These are phyloP conservation scores for Pterulicium gracile DNA, from an alignment of 1,284 basidiomycete species.

Conservation along the genomic window DNA sequence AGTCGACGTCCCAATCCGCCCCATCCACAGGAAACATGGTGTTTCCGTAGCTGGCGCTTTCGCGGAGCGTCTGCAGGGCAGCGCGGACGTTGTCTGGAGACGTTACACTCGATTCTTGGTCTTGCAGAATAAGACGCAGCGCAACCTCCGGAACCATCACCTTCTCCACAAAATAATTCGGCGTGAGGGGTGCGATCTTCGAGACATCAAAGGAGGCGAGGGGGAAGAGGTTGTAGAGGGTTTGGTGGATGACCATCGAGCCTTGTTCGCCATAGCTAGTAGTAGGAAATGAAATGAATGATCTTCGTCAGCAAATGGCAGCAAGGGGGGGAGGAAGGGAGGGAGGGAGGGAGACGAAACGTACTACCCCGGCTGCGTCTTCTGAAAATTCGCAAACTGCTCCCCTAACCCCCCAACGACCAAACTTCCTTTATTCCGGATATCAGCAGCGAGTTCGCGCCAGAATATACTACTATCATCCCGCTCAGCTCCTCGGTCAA, in stretches of 20 bases:
- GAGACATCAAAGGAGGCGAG: conserved; percentile 39
- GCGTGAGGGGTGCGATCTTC: conserved; percentile 48
- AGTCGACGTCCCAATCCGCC: conserved; percentile 28
- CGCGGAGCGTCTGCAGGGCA: conserved; percentile 29
- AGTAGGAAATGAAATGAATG: conserved; percentile 3
- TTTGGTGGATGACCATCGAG: conserved; percentile 66
- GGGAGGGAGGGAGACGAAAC: conserved; percentile 17
- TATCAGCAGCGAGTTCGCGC: conserved; percentile 48
- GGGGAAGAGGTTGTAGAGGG: conserved; percentile 65
- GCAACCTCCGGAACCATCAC: conserved; percentile 70
- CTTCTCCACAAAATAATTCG: conserved; percentile 60
- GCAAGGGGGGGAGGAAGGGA: no score
- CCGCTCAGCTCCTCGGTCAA: conserved; percentile 22
- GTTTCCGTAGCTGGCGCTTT: conserved; percentile 66
- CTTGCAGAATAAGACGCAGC: conserved; percentile 60
- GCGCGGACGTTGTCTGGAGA: conserved; percentile 38
- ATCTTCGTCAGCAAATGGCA: no score
- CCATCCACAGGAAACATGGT: conserved; percentile 64
- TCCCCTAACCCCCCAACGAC: conserved; percentile 55
- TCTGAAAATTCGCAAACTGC: conserved; percentile 67
- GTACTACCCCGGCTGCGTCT: conserved; percentile 75
- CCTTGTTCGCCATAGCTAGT: conserved; percentile 72
- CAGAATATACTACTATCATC: conserved; percentile 52
- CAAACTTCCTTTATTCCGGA: conserved; percentile 50
- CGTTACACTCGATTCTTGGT: conserved; percentile 32